These are phyloP conservation scores for Ceratorhiza oryzae-sativae DNA, from an alignment of 1,284 basidiomycete species.

Conservation along the genomic window DNA sequence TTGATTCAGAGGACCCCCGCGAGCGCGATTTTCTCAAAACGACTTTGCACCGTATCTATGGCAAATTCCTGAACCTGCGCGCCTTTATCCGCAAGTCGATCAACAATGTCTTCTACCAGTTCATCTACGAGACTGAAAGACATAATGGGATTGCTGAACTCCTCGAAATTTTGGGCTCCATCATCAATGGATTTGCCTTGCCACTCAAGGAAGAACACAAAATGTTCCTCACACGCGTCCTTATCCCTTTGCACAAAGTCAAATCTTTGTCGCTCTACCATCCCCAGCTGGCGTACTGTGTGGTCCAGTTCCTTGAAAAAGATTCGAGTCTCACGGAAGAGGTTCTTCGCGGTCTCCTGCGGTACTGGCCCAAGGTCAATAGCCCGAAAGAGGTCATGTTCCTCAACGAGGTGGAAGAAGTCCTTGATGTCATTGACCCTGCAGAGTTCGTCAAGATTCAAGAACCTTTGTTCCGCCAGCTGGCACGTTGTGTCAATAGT, in stretches of 20 bases:
- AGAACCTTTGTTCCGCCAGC: conserved; percentile 91
- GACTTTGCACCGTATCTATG: conserved; percentile 98
- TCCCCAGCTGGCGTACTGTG: conserved; percentile 98
- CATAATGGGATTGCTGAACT: conserved; percentile 99
- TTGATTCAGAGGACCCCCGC: conserved; percentile 98
- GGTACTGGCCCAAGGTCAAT: conserved; percentile 99
- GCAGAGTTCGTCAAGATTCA: conserved; percentile 97
- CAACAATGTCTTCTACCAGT: conserved; percentile 99
- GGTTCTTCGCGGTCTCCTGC: conserved; percentile 92
- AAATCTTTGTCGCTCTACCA: conserved; percentile 97
- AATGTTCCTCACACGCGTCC: conserved; percentile 94
- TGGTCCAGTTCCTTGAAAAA: conserved; percentile 99
- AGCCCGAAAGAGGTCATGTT: conserved; percentile 99
- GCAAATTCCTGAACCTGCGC: conserved; percentile 98
- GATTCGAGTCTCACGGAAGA: conserved; percentile 93
- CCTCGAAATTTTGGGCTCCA: conserved; percentile 97
- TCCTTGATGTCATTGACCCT: conserved; percentile 97
- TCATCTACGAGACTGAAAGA: conserved; percentile 97
- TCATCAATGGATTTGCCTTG: conserved; percentile 99
- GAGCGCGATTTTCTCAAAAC: conserved; percentile 99
- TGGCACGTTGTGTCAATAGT: conserved; percentile 97
- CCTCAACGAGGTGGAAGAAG: conserved; percentile 99
- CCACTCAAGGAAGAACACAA: conserved; percentile 99
- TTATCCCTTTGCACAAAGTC: conserved; percentile 97
- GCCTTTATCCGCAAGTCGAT: conserved; percentile 99